Percentiles rank a stretch among this genome's conserved stretches.
Evolutionary conservation across 2,329 filamentous ascomycete genomes (phyloP).

Genomic region (Metarhizium brunneum): DNA sequence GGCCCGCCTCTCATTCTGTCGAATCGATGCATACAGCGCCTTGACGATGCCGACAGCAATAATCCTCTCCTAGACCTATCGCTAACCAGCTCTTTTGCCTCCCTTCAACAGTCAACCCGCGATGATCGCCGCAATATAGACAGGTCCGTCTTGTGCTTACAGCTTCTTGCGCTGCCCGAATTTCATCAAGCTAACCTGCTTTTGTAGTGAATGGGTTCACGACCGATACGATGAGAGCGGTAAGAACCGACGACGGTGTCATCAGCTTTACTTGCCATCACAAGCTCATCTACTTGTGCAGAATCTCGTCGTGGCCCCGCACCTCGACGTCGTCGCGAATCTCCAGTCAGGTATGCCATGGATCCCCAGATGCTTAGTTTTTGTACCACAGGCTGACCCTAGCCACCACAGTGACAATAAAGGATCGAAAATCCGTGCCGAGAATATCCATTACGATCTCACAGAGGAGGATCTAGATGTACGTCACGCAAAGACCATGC

Average conservation of each 20-base stretch:
- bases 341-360: constrained; percentile 28
- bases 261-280: neutral
- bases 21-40: constrained; percentile 19
- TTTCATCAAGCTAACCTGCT: neutral
- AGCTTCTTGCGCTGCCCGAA: constrained; percentile 13
- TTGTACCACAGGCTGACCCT: neutral
- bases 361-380: neutral
- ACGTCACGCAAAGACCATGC: constrained; percentile 11
- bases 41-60: constrained; percentile 20
- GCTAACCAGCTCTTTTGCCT: constrained; percentile 19
- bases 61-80: constrained; percentile 21
- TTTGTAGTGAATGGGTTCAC: constrained; percentile 79
- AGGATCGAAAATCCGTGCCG: constrained; percentile 68
- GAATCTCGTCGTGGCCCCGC: constrained; percentile 31
- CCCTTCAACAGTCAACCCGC: constrained; percentile 48
- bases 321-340: constrained; percentile 32
- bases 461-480: constrained; percentile 77
- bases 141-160: constrained; percentile 46
- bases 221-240: constrained; percentile 76
- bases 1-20: constrained; percentile 19
- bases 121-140: constrained; percentile 60
- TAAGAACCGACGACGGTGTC: constrained; percentile 19
- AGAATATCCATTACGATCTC: constrained; percentile 89
- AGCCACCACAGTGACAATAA: constrained; percentile 33
- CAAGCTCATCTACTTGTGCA: constrained; percentile 16